Percentiles rank a stretch among this genome's conserved stretches.
phyloP scores from a whole-genome alignment of 2,329 filamentous ascomycete genomes.

The Fusarium beomiforme region DNA sequence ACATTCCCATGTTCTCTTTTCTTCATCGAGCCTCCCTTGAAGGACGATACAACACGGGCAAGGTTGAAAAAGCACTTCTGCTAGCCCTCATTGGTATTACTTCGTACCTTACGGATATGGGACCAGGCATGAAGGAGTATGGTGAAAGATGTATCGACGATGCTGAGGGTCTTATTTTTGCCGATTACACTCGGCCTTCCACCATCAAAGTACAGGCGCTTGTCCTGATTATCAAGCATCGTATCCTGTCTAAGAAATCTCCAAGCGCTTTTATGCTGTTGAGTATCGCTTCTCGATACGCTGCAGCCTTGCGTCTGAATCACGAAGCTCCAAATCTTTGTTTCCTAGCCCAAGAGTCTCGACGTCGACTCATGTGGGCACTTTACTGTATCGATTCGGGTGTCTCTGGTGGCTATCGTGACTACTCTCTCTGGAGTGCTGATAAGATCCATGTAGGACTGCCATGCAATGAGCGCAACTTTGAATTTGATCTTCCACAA shows the following conservation, averaged over 20 bases:
- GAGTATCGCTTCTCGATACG: constrained; percentile 55
- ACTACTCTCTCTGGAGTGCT: constrained; percentile 56
- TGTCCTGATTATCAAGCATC: constrained; percentile 57
- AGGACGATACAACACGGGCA: constrained; percentile 66
- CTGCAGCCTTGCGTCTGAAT: constrained; percentile 55
- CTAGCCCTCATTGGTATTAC: constrained; percentile 66
- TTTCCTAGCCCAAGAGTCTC: constrained; percentile 54
- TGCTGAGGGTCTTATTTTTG: constrained; percentile 62
- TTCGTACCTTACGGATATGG: constrained; percentile 64
- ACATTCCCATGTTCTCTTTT: constrained; percentile 68
- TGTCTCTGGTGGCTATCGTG: constrained; percentile 55
- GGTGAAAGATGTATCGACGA: constrained; percentile 65
- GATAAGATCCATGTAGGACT: constrained; percentile 55
- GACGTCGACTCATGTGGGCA: constrained; percentile 56
- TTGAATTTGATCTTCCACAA: constrained; percentile 67
- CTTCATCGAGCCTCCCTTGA: constrained; percentile 68
- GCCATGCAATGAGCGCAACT: constrained; percentile 57
- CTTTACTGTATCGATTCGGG: constrained; percentile 56
- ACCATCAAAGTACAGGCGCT: constrained; percentile 65
- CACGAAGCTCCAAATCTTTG: constrained; percentile 54
- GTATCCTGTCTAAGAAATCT: constrained; percentile 55
- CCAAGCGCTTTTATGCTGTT: constrained; percentile 58
- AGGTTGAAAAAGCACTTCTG: constrained; percentile 64
- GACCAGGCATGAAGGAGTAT: constrained; percentile 61
- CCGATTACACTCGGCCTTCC: constrained; percentile 64